Base-by-base conservation (phyloP, 2,329 filamentous ascomycete species). In the Paraphoma chrysanthemicola region DNA sequence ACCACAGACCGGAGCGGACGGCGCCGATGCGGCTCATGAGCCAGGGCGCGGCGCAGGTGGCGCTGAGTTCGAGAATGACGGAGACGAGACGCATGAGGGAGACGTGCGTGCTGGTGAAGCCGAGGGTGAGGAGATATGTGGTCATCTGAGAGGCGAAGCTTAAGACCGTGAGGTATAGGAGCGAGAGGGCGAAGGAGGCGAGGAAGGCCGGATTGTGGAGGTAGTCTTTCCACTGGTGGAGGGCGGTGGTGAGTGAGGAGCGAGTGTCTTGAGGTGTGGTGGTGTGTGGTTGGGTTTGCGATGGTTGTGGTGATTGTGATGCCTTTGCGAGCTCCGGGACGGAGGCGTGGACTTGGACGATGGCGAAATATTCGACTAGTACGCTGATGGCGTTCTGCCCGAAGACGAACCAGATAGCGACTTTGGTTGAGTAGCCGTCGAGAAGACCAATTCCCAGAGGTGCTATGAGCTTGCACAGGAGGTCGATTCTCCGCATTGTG, bases 1-100 rank as follows among this genome's bases (percentile, higher is more conserved):
- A 87, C 90, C 90, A 93, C 3, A 92, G 80, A 0, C 90, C 90
- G 0, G 84, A 82, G n/a, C 90, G 79, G 7, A 91, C 79, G 1
- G 80, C 69, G 18, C 80, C 80, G 6, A 82, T 81, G 3, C 67
- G 71, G 2, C 63, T 64, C 80, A 87, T 87, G 12, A 88, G 69
- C 52, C 77, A 75, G 0, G 88, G 88, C 0, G 83, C 85, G 0
- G 83, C 69, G 80, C 85, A 88, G 0, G 88, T 90, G 0, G 88
- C 86, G 7, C 78, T 77, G 2, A 90, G 74, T 68, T 90, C 88
- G 48, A 86, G 81, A 2, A 81, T 53, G 1, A 84, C 83, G 30
- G 83, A 82, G 4, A 81, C 59, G 0, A 83, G 83, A 4, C 88
- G 80, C 44, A 84, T 80, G 11, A 83, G 51, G 39, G 84, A 85